A percentile compares a stretch with the other conserved stretches of the same genome.
phyloP scores from a whole-genome alignment of 2,329 filamentous ascomycete genomes.

The Pseudophaeomoniella oleicola region DNA sequence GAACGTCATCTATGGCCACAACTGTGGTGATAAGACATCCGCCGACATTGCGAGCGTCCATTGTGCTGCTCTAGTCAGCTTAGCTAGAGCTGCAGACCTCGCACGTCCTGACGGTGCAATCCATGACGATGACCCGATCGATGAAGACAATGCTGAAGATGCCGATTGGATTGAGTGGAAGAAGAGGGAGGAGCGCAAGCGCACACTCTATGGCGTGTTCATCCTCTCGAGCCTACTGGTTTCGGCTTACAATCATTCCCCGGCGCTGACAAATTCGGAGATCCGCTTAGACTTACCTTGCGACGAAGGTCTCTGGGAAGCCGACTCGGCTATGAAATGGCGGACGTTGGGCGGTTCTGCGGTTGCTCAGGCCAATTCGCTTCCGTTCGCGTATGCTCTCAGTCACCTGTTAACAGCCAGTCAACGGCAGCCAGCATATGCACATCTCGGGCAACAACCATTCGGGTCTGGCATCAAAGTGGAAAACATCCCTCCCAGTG shows the following conservation, averaged over 20 bases:
- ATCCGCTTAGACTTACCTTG: constrained; percentile 80
- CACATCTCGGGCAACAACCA: constrained; percentile 18
- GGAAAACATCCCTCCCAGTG: constrained; percentile 40
- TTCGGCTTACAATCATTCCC: constrained; percentile 83
- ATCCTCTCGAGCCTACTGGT: constrained; percentile 81
- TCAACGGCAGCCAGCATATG: constrained; percentile 34
- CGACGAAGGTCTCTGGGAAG: constrained; percentile 80
- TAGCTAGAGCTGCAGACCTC: constrained; percentile 78
- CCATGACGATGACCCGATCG: constrained; percentile 7
- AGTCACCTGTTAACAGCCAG: constrained; percentile 68
- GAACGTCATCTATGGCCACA: constrained; percentile 90
- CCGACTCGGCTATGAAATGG: constrained; percentile 72
- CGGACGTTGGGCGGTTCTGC: constrained; percentile 58
- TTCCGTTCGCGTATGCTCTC: constrained; percentile 71
- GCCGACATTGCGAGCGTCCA: constrained; percentile 88
- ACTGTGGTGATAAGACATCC: constrained; percentile 79
- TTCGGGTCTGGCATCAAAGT: constrained; percentile 33
- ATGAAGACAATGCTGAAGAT: constrained; percentile 38
- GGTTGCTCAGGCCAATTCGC: constrained; percentile 52
- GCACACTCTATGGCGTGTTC: constrained; percentile 83
- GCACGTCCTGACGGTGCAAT: constrained; percentile 30
- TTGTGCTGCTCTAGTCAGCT: constrained; percentile 76
- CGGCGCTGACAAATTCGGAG: constrained; percentile 85
- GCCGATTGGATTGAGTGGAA: constrained; percentile 87
- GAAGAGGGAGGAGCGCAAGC: constrained; percentile 73